Evolutionary conservation across 495 filamentous ascomycete species (phyloP).

Genomic region (Xylaria castorea): DNA sequence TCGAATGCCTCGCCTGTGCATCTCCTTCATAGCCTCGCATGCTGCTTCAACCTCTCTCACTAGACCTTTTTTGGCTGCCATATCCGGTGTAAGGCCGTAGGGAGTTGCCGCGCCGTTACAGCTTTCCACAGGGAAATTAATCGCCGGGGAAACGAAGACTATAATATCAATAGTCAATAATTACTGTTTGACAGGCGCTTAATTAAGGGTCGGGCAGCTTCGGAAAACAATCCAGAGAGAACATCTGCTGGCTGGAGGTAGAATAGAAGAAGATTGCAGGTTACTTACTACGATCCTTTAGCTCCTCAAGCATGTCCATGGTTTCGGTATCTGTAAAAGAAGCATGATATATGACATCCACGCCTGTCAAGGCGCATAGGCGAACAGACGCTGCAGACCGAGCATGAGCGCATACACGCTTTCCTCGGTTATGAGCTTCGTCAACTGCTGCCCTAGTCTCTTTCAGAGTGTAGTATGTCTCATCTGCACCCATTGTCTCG

Average conservation of each 20-base stretch:
- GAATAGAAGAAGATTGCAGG: neutral
- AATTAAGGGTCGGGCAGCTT: too few relatives aligned
- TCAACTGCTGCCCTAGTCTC: constrained; percentile 60
- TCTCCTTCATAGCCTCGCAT: constrained; percentile 51
- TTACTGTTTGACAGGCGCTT: neutral
- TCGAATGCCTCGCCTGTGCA: constrained; percentile 55
- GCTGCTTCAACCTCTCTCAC: constrained; percentile 53
- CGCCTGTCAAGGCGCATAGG: constrained; percentile 53
- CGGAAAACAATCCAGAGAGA: neutral
- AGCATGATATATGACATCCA: constrained; percentile 63
- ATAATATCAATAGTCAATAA: constrained; percentile 24
- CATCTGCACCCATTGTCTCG: constrained; percentile 52
- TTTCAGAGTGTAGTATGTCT: constrained; percentile 57
- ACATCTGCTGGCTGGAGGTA: neutral
- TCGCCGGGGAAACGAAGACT: constrained; percentile 55
- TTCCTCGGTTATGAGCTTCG: constrained; percentile 54
- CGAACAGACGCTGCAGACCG: constrained; percentile 56
- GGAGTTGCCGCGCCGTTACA: constrained; percentile 44
- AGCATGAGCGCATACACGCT: constrained; percentile 58
- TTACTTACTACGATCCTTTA: constrained; percentile 37
- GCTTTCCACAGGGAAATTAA: constrained; percentile 55
- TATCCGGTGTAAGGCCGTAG: constrained; percentile 54
- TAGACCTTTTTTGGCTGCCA: constrained; percentile 55
- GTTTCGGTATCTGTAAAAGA: constrained; percentile 56
- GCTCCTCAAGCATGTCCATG: constrained; percentile 56